These are phyloP conservation scores for Diaporthe citriasiana DNA, from an alignment of 2,329 filamentous ascomycete species.

Conservation along the genomic window DNA sequence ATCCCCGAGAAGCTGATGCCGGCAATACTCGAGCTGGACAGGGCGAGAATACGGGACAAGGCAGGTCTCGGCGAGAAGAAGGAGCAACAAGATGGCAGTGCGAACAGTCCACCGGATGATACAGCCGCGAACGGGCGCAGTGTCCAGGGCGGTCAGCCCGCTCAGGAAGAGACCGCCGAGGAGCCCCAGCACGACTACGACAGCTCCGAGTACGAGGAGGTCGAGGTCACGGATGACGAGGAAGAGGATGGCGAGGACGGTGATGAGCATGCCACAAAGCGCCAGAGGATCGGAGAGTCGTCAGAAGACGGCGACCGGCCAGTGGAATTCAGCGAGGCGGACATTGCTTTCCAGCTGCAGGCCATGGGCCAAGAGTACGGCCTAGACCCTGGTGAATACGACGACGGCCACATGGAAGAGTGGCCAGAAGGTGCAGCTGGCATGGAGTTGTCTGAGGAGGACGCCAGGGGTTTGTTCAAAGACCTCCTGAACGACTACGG, in stretches of 20 bases:
- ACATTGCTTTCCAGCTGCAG: constrained; percentile 92
- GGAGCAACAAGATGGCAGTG: constrained; percentile 22
- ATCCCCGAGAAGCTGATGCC: constrained; percentile 90
- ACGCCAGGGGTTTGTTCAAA: constrained; percentile 83
- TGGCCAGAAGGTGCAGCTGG: constrained; percentile 82
- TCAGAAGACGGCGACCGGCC: constrained; percentile 58
- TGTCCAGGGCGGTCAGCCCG: constrained; percentile 48
- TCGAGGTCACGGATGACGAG: constrained; percentile 75
- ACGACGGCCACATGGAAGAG: constrained; percentile 70
- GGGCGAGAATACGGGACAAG: constrained; percentile 76
- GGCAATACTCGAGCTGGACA: constrained; percentile 80
- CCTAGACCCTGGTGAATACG: constrained; percentile 82
- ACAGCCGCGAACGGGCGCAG: constrained; percentile 45
- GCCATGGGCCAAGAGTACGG: constrained; percentile 91
- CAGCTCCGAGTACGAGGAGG: constrained; percentile 82
- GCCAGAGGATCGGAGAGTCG: constrained; percentile 61
- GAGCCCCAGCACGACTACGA: constrained; percentile 62
- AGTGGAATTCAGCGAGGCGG: constrained; percentile 91
- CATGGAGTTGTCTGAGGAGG: constrained; percentile 78
- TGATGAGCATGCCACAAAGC: constrained; percentile 62
- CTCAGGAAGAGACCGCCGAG: constrained; percentile 56
- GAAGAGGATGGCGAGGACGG: constrained; percentile 66
- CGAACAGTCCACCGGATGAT: constrained; percentile 32
- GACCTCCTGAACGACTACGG: constrained; percentile 86
- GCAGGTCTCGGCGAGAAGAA: constrained; percentile 50